Evolutionary conservation across 179 eudicot genomes (phyloP), one percentile per base, ranked within the genome.

Genomic region (Corrigiola litoralis): DNA sequence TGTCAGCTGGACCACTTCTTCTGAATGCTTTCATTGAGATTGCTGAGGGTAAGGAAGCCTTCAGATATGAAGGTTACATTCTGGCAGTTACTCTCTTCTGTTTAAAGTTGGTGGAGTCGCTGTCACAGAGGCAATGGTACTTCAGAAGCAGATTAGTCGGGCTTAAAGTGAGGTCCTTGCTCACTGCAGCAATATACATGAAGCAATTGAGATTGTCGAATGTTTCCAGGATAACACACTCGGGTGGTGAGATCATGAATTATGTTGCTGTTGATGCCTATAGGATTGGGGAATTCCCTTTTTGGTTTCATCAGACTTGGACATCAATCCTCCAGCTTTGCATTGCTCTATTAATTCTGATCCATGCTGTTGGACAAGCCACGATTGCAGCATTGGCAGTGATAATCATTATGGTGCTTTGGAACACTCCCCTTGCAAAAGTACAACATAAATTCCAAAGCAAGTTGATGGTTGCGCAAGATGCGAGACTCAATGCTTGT

Each of bases 11-110:
- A 32, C 77, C 77, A 1, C 44, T 73, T 25, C 51, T 73, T 41
- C 69, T 73, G 6, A 68, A 62, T 8, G 68, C 77, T 12, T 73
- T 73, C 47, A 73, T 68, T 9, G 52, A 73, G 63, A 69, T 73
- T 13, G 72, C 77, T 0, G 69, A 68, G 45, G 77, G 77, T n/a
- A 55, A 60, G 23, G 65, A 40, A 60, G 25, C 47, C 41, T 60
- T 60, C 51, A 41, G 29, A 16, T 37, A 41, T 25, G 38, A 60
- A 42, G 50, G 50, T n/a, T 60, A 60, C 8, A 10, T 42, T 60
- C 28, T 60, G 36, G 65, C 65, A 5, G 10, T 41, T 21, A 10
- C 31, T 1, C 65, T 60, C 23, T 60, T 60, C 24, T 1, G 40
- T 25, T 5, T 31, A n/a, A 60, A 60, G 51, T 40, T 41, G 18